Conservation (phyloP, 768 basidiomycete genomes). For the Termitomyces sp. region DNA sequence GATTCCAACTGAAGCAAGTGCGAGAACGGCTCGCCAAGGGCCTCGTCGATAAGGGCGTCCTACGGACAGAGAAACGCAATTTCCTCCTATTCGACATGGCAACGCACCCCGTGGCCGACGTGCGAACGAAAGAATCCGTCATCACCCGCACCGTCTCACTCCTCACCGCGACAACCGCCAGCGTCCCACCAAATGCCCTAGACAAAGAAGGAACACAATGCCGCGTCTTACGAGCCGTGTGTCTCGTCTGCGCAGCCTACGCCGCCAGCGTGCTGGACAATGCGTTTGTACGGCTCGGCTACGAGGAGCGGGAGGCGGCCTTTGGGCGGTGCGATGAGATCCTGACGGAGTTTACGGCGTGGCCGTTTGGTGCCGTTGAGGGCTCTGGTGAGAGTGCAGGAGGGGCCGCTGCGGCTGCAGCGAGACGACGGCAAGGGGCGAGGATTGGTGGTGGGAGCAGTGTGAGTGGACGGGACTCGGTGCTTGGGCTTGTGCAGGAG, state of each 20-base stretch:
- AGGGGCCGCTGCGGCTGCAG: slow-evolving; percentile 24
- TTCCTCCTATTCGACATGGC: slow-evolving; percentile 99
- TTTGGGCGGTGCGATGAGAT: slow-evolving; percentile 94
- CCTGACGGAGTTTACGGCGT: slow-evolving; percentile 82
- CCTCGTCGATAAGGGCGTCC: slow-evolving; percentile 95
- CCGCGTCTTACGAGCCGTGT: slow-evolving; percentile 75
- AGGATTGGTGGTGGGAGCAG: slow-evolving; percentile 46
- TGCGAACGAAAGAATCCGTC: slow-evolving; percentile 84
- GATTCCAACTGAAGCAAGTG: slow-evolving; percentile 97
- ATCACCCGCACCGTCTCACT: slow-evolving; percentile 72
- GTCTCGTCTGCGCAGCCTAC: slow-evolving; percentile 87
- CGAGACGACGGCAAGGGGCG: slow-evolving; percentile 31
- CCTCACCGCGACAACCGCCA: slow-evolving; percentile 78
- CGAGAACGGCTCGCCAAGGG: slow-evolving; percentile 96
- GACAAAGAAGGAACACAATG: slow-evolving; percentile 78
- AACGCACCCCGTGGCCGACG: slow-evolving; percentile 94
- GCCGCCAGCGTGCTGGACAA: slow-evolving; percentile 96
- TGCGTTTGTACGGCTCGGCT: slow-evolving; percentile 81
- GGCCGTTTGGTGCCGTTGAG: slow-evolving; percentile 68
- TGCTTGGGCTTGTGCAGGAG: slow-evolving; percentile 72
- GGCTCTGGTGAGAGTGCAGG: slow-evolving; percentile 16
- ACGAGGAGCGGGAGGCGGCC: slow-evolving; percentile 91
- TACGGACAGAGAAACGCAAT: slow-evolving; percentile 99
- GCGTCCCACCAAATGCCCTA: slow-evolving; percentile 72
- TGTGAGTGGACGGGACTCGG: slow-evolving; percentile 53